phyloP scores from a whole-genome alignment of 2,329 filamentous ascomycete genomes.

The Penicillium sp. region DNA sequence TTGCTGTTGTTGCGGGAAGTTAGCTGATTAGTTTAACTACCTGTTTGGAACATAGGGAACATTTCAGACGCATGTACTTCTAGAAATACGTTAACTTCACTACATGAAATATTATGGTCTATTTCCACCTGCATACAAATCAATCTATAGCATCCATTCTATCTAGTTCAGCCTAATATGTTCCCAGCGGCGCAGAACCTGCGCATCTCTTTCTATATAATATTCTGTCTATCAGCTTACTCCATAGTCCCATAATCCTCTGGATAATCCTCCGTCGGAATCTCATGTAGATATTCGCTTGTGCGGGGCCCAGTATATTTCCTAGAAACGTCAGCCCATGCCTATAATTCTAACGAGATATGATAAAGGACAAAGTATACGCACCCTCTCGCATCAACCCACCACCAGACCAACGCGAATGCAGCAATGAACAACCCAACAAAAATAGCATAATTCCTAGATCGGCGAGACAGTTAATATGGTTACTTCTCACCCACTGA shows the following conservation, averaged over 20 bases:
- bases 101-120: constrained; percentile 4
- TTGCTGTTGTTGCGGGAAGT: constrained; percentile 84
- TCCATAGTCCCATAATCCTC: constrained; percentile 26
- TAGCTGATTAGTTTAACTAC: neutral
- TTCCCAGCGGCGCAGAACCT: neutral
- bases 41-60: neutral
- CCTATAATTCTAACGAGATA: neutral
- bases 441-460: constrained; percentile 55
- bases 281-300: constrained; percentile 52
- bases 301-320: constrained; percentile 65
- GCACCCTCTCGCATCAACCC: constrained; percentile 46
- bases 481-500: neutral
- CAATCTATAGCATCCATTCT: neutral
- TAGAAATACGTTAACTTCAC: neutral
- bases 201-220: neutral
- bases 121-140: neutral
- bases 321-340: constrained; percentile 35
- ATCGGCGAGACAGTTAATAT: too few relatives aligned
- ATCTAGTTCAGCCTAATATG: neutral
- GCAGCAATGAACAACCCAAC: constrained; percentile 52
- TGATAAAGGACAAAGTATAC: constrained; percentile 28
- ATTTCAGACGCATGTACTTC: constrained; percentile 6
- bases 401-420: constrained; percentile 59
- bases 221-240: neutral
- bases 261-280: constrained; percentile 38